phyloP scores from a whole-genome alignment of 345 rosid species.

The Eucalyptus brandiana region DNA sequence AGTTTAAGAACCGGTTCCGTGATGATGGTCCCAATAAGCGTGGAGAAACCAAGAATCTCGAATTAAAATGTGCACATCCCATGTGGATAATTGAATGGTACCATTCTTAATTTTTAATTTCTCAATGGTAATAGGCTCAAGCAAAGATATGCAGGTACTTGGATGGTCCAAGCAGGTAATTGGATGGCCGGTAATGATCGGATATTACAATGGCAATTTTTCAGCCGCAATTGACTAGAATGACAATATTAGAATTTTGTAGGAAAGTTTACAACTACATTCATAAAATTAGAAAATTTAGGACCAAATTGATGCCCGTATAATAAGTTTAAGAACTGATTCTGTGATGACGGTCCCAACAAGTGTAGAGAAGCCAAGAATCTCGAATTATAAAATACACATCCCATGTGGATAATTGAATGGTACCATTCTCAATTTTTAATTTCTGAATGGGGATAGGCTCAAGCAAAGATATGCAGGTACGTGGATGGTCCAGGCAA shows the following conservation, averaged over 20 bases:
- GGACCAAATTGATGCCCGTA: accelerated
- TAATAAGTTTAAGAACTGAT: neutral
- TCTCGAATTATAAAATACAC: neutral
- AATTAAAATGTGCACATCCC: neutral
- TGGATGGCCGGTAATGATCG: accelerated
- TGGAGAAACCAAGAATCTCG: neutral
- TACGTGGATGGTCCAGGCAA: neutral
- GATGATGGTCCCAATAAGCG: neutral
- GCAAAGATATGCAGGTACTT: neutral
- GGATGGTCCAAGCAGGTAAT: neutral
- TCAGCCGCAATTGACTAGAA: neutral
- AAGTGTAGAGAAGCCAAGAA: neutral
- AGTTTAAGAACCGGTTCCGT: neutral
- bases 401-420: neutral
- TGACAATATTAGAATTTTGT: neutral
- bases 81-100: neutral
- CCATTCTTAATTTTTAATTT: neutral
- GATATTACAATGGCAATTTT: neutral
- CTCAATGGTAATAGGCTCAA: neutral
- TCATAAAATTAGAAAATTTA: neutral
- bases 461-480: neutral
- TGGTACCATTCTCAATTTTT: neutral
- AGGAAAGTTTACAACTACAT: accelerated
- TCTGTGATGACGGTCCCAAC: neutral
- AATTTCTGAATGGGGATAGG: neutral